Conservation (phyloP, 768 basidiomycete genomes). For the Mycena latifolia region DNA sequence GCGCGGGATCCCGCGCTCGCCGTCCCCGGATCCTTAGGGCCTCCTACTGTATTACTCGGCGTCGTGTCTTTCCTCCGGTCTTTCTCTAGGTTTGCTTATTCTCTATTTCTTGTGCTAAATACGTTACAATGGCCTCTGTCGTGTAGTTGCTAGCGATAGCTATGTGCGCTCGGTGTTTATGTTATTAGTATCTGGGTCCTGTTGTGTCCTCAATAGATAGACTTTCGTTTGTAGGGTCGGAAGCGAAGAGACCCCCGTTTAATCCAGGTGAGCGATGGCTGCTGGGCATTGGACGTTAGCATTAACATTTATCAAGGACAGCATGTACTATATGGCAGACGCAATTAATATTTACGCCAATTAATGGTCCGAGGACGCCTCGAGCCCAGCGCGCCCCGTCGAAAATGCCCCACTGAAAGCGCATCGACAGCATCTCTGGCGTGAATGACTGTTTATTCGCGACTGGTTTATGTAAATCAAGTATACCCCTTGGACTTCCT, state of each 20-base stretch:
- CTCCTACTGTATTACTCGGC: neutral
- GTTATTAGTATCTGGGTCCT: neutral
- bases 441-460: slow-evolving; percentile 9
- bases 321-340: no score
- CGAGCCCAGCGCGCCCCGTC: neutral
- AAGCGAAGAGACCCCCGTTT: slow-evolving; percentile 10
- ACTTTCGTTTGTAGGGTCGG: slow-evolving; percentile 6
- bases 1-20: slow-evolving; percentile 28
- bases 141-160: neutral
- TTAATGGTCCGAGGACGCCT: slow-evolving; percentile 5
- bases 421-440: neutral
- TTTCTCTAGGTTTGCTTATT: slow-evolving; percentile 5
- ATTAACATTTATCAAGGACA: neutral
- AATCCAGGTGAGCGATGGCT: slow-evolving; percentile 8
- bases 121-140: neutral
- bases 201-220: slow-evolving; percentile 2
- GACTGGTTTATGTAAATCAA: slow-evolving; percentile 21
- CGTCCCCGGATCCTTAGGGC: slow-evolving; percentile 15
- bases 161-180: slow-evolving; percentile 10
- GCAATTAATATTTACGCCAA: neutral
- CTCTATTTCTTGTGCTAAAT: slow-evolving; percentile 26
- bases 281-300: slow-evolving; percentile 1
- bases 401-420: slow-evolving; percentile 33
- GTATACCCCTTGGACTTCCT: slow-evolving; percentile 45
- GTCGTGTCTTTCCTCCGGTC: neutral